Base-by-base conservation (phyloP, 2,329 filamentous ascomycete genomes). In the Westerdykella ornata region DNA sequence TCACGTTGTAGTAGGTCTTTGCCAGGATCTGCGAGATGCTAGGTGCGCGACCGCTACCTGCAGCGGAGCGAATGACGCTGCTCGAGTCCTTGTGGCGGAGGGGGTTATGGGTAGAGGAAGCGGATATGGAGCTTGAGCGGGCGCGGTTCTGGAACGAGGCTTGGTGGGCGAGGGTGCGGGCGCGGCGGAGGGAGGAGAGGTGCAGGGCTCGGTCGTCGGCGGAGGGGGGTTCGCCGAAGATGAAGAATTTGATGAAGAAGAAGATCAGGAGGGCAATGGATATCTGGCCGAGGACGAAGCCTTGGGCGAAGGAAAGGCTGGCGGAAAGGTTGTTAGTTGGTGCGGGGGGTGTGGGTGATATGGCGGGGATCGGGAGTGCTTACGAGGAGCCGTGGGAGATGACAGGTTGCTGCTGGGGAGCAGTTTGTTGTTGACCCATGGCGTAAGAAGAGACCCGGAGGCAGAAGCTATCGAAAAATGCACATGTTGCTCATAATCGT, bases 171-270 rank as follows among this genome's bases (percentile, higher is more conserved):
- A 88, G 73, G 1, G 84, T 85, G 49, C 84, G 75, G 39, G 83
- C 80, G 44, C 82, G 80, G 18, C 86, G 80, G 52, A 88, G 82
- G 9, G 83, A 82, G 43, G 85, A 86, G 51, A 85, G 80, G 33
- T 84, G 72, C 6, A 86, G 76, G 11, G 88, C 86, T 15, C 84
- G 86, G 41, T 84, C 81, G 49, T 94, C 88, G 46, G 88, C 76
- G 1, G 85, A 88, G 1, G 88, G 88, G 4, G 88, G 81, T 62
- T 97, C 92, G 55, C 92, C 92, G 62, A 98, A 97, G 61, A 98
- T 97, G 77, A 98, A 98, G 78, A 96, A 98, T 65, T 95, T 95
- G 68, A 98, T 97, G 69, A 98, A 97, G 53, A 85, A 87, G 50
- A 88, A 89, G 47, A 98, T 80, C 30, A 98, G 76, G 17, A 97